Evolutionary conservation across 768 basidiomycete genomes (phyloP), one percentile per base, ranked within the genome.

Genomic region (Tulasnella sp.): DNA sequence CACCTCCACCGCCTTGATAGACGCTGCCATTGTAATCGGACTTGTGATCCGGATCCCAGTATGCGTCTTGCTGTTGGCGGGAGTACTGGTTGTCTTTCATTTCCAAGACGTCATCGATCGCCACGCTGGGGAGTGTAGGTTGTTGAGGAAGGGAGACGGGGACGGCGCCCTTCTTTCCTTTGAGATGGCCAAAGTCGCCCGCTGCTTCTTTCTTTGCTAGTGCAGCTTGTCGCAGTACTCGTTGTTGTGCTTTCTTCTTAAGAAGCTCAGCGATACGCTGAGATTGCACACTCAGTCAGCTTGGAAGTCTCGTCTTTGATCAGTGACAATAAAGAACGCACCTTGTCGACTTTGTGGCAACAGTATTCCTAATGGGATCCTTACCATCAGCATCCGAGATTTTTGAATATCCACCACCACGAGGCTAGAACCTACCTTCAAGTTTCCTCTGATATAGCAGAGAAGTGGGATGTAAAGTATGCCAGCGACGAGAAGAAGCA

Each of bases 291-390:
- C 8, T 38, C 12, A 5, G 51, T 25, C 8, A 45, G 53, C 19
- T 8, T n/a, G n/a, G 5, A 24, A 5, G 22, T 9, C 21, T 27
- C 30, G 51, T 5, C 49, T 15, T 29, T 9, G 52, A 8, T 21
- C 46, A 17, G 19, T 55, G 15, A 38, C 27, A 43, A 15, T 22
- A 12, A 34, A 34, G 24, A 42, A 15, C 66, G 58, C 68, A 90
- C 88, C 81, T 97, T 97, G 75, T 99, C 94, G 51, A 97, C 91
- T 72, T 97, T 96, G 76, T 98, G 91, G 70, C 93, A 97, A 71
- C 89, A 90, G 73, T 96, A 97, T 78, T 99, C 94, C 85, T 90
- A 63, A 4, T n/a, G 4, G 44, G 11, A n/a, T 2, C 22, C 19
- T n/a, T n/a, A n/a, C n/a, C 10, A 21, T 56, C 12, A 45, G 54